Base-by-base conservation (phyloP, 352 stramenopile species). In the Peronospora destructor region DNA sequence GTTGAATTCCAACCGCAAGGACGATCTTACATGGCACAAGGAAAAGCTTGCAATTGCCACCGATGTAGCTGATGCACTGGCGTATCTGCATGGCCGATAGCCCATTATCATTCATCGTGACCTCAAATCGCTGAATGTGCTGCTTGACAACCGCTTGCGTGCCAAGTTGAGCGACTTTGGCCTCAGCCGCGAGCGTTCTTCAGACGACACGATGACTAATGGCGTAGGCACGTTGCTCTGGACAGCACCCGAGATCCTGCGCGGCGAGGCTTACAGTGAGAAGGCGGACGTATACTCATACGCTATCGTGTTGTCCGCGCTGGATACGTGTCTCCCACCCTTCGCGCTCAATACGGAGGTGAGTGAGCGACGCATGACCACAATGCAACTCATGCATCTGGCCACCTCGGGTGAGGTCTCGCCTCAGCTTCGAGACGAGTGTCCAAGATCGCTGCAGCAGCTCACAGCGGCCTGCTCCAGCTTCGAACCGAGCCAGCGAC, bases 141-240 rank as follows among this genome's bases (percentile, higher is more conserved):
- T 85, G 34, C 59, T 87, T 6, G 65, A 66, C 10, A 64, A 43
- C 6, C 42, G 56, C 8, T 39, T 84, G 12, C 57, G 64, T 8
- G 74, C 76, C 14, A 87, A 87, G 43, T 50, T 85, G 30, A 81
- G 58, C 32, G 73, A 83, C 44, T 85, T 85, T 50, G 73, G 71
- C 0, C 53, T 83, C 33, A 79, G 68, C 19, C 73, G 73, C 16
- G 67, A 79, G 45, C 58, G 66, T 5, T 77, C 68, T 5, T 77
- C 68, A 4, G 71, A 83, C 14, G 63, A 85, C 41, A 81, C 73
- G n/a, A 85, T 85, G 73, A 85, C 71, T 3, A 76, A 61, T 36
- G 73, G 73, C 11, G 70, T 85, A 25, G 75, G 72, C 4, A 84
- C 75, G 14, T 21, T 81, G 26, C 66, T 83, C 2, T 86, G 72